These are phyloP conservation scores for Gossypium stocksii DNA, from an alignment of 345 rosid genomes.

Conservation along the genomic window DNA sequence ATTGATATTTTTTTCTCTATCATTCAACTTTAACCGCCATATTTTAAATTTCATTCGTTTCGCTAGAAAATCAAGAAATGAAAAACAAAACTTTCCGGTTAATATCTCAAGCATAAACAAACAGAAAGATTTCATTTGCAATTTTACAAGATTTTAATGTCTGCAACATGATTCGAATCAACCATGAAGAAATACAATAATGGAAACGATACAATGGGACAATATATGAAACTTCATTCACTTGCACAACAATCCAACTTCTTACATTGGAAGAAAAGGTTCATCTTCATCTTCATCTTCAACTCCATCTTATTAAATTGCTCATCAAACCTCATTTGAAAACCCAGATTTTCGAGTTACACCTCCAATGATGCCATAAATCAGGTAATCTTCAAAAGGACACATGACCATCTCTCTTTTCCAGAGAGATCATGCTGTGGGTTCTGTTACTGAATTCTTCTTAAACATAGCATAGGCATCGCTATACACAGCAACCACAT, in stretches of 20 bases:
- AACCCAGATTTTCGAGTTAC: slow-evolving; percentile 6
- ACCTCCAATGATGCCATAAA: neutral
- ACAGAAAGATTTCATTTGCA: neutral
- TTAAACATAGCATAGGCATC: slow-evolving; percentile 57
- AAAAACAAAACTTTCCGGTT: neutral
- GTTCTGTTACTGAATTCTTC: slow-evolving; percentile 18
- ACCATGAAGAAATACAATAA: neutral
- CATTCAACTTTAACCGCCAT: too few relatives aligned
- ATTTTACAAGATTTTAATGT: slow-evolving; percentile 1
- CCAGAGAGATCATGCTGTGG: neutral
- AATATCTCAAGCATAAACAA: neutral
- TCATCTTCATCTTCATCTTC: neutral
- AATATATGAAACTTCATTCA: neutral
- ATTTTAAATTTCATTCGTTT: too few relatives aligned
- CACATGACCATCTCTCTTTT: neutral
- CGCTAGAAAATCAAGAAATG: too few relatives aligned
- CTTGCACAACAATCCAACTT: neutral
- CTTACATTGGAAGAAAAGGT: neutral
- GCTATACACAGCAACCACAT: slow-evolving; percentile 68
- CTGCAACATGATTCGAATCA: neutral
- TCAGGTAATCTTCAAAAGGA: neutral
- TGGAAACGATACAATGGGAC: neutral
- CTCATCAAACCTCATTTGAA: neutral
- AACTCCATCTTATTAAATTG: neutral
- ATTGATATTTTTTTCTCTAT: too few relatives aligned